Percentiles rank a stretch among this genome's conserved stretches.
phyloP scores from a whole-genome alignment of 2,329 filamentous ascomycete genomes.

The Rasamsonia emersonii region DNA sequence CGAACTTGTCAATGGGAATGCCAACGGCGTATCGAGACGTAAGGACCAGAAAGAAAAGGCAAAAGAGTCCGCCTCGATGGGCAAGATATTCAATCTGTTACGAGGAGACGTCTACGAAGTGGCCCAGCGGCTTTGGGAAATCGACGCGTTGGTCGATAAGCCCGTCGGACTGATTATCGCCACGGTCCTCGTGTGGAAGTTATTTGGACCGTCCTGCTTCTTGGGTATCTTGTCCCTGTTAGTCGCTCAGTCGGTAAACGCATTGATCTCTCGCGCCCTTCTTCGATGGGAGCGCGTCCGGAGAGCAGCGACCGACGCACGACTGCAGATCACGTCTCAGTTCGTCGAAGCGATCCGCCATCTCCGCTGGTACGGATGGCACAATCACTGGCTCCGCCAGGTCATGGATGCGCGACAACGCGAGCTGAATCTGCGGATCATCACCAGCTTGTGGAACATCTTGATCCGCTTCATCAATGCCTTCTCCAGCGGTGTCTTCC shows the following conservation, averaged over 20 bases:
- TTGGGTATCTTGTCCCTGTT: constrained; percentile 63
- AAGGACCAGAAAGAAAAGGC: constrained; percentile 19
- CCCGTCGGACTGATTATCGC: constrained; percentile 70
- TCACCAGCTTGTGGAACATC: constrained; percentile 55
- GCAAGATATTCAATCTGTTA: constrained; percentile 84
- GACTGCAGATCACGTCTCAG: constrained; percentile 72
- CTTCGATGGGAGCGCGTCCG: constrained; percentile 62
- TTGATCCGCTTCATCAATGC: constrained; percentile 61
- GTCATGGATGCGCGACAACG: constrained; percentile 60
- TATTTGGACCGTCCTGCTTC: constrained; percentile 73
- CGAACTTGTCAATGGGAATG: constrained; percentile 8
- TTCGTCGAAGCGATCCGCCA: constrained; percentile 82
- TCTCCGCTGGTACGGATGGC: constrained; percentile 75
- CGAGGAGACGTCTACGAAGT: constrained; percentile 43
- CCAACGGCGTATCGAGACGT: constrained; percentile 15
- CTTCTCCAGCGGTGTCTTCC: constrained; percentile 65
- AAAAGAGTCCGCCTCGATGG: constrained; percentile 65
- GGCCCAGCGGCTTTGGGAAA: constrained; percentile 68
- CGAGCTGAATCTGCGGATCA: constrained; percentile 58
- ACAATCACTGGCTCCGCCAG: constrained; percentile 61
- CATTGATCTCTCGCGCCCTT: constrained; percentile 55
- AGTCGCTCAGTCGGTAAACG: constrained; percentile 61
- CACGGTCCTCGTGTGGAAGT: constrained; percentile 62
- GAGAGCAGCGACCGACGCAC: constrained; percentile 65
- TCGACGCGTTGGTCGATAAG: constrained; percentile 64